A percentile compares a stretch with the other conserved stretches of the same genome.
Evolutionary conservation across 2,329 filamentous ascomycete genomes (phyloP).

Genomic region (Emericellopsis atlantica): DNA sequence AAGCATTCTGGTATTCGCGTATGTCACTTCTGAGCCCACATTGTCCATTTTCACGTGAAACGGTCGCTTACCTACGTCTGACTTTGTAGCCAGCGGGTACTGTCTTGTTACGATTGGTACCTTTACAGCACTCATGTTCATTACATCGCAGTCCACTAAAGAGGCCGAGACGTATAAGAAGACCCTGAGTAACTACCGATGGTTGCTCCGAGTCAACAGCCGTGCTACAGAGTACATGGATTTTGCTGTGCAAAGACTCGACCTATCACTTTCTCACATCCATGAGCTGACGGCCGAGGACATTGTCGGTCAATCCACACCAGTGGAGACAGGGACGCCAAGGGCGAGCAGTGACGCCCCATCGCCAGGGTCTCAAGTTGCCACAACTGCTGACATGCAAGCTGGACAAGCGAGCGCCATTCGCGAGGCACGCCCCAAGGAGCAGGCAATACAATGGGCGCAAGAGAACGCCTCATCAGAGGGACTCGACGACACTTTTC

Average conservation of each 20-base stretch:
- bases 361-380: not conserved
- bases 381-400: not conserved
- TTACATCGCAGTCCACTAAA: slow-evolving; percentile 2
- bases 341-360: not conserved
- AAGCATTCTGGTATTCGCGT: slow-evolving; percentile 25
- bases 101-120: slow-evolving; percentile 4
- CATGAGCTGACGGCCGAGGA: slow-evolving; percentile 3
- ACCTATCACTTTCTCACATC: slow-evolving; percentile 3
- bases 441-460: not conserved
- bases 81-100: slow-evolving; percentile 3
- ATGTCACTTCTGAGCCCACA: not conserved
- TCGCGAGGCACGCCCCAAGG: not conserved
- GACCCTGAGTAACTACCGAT: slow-evolving; percentile 3
- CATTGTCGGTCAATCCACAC: slow-evolving; percentile 1
- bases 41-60: not conserved
- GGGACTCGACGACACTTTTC: not conserved
- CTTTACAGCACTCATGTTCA: slow-evolving; percentile 3
- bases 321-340: not conserved
- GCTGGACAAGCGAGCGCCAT: not conserved
- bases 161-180: slow-evolving; percentile 3
- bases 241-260: slow-evolving; percentile 3
- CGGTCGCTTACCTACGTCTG: not conserved
- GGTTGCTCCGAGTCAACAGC: slow-evolving; percentile 4
- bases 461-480: not conserved
- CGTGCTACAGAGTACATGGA: slow-evolving; percentile 3